phyloP scores from a whole-genome alignment of 2,329 filamentous ascomycete species.

The Gyromitra esculenta region DNA sequence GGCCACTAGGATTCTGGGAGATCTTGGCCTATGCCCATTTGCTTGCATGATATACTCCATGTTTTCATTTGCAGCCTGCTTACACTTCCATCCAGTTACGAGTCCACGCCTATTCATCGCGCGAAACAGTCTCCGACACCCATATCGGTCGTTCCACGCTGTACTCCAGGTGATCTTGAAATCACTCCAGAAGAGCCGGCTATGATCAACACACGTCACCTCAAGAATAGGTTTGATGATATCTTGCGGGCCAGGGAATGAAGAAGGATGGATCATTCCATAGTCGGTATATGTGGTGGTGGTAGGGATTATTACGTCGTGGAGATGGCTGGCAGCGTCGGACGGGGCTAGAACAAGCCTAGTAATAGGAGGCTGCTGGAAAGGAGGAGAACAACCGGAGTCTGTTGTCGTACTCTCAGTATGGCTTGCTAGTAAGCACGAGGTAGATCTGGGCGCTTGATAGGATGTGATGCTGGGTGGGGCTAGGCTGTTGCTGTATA shows the following conservation, averaged over 20 bases:
- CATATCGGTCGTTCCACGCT: conserved; percentile 37
- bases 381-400: neutral
- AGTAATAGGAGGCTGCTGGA: neutral
- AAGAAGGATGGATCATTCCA: neutral
- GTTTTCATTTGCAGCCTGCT: conserved; percentile 14
- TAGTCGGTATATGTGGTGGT: neutral
- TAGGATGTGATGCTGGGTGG: neutral
- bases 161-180: conserved; percentile 50
- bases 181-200: conserved; percentile 37
- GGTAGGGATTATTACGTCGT: conserved; percentile 37
- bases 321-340: conserved; percentile 22
- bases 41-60: conserved; percentile 47
- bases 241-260: conserved; percentile 15
- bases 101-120: conserved; percentile 33
- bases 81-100: conserved; percentile 41
- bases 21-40: conserved; percentile 33
- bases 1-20: conserved; percentile 6
- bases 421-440: neutral
- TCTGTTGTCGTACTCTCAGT: neutral
- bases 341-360: neutral
- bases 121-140: conserved; percentile 10
- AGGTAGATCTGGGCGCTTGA: neutral
- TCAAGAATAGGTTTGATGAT: conserved; percentile 23
- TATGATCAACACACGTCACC: conserved; percentile 35
- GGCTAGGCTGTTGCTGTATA: neutral